Evolutionary conservation across 306 rosid species (phyloP).

Genomic region (Rosa persica): DNA sequence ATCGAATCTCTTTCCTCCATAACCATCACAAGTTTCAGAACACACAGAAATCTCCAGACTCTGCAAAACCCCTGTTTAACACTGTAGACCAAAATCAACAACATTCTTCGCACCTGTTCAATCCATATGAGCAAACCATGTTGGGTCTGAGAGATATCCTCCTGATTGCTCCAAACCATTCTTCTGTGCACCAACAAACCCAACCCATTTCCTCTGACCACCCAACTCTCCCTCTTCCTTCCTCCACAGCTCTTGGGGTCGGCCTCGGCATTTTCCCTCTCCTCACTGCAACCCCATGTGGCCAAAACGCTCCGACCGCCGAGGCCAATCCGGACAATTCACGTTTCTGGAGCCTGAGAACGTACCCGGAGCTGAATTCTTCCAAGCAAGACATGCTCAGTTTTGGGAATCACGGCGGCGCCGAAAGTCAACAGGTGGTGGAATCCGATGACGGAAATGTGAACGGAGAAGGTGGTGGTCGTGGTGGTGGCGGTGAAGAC

Average conservation of each 20-base stretch:
- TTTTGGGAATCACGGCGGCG: conserved; percentile 11
- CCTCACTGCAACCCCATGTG: conserved; percentile 58
- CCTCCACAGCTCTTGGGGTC: conserved; percentile 68
- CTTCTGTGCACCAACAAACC: conserved; percentile 49
- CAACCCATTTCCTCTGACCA: conserved; percentile 58
- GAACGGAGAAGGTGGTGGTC: not conserved
- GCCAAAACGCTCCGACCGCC: conserved; percentile 27
- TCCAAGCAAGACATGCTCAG: conserved; percentile 29
- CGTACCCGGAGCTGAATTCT: conserved; percentile 41
- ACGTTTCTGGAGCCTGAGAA: conserved; percentile 47
- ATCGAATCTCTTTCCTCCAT: not conserved
- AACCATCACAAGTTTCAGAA: not conserved
- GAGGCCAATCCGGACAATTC: conserved; percentile 22
- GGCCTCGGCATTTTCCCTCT: conserved; percentile 83
- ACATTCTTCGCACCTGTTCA: not conserved
- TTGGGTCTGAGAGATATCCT: conserved; percentile 80
- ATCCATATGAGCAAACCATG: conserved; percentile 32
- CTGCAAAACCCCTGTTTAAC: not conserved
- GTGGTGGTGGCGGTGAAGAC: conserved; percentile 45
- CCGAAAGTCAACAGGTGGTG: conserved; percentile 10
- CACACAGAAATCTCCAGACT: not conserved
- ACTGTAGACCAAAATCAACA: not conserved
- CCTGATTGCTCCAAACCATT: conserved; percentile 56
- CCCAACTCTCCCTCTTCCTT: conserved; percentile 42
- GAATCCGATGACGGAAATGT: conserved; percentile 14